A percentile compares a stretch with the other conserved stretches of the same genome.
These are phyloP conservation scores for Fusarium longipes DNA, from an alignment of 2,329 filamentous ascomycete species.

Conservation along the genomic window DNA sequence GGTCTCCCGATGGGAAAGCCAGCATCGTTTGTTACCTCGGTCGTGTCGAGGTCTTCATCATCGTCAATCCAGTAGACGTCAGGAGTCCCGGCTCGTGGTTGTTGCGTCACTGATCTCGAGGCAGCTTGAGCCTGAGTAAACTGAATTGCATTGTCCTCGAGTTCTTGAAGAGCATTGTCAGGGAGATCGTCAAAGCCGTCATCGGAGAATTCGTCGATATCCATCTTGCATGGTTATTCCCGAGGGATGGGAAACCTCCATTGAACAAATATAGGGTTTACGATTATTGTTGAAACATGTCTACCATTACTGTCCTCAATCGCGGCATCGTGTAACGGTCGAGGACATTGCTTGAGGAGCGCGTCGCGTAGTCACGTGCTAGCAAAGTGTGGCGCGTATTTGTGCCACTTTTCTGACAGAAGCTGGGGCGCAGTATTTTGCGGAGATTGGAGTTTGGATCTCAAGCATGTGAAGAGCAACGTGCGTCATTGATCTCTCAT, in stretches of 20 bases:
- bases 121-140: constrained; percentile 61
- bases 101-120: constrained; percentile 41
- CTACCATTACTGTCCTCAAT: neutral
- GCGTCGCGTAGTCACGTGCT: constrained; percentile 50
- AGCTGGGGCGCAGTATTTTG: constrained; percentile 21
- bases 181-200: constrained; percentile 72
- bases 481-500: constrained; percentile 41
- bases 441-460: constrained; percentile 15
- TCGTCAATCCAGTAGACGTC: constrained; percentile 60
- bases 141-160: constrained; percentile 72
- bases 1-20: constrained; percentile 54
- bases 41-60: constrained; percentile 69
- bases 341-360: constrained; percentile 23
- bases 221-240: constrained; percentile 47
- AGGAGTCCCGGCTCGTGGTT: constrained; percentile 45
- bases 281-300: constrained; percentile 10
- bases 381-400: neutral
- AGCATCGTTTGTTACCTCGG: constrained; percentile 65
- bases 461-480: constrained; percentile 42
- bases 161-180: constrained; percentile 67
- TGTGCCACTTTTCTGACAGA: neutral
- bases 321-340: constrained; percentile 18
- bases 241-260: constrained; percentile 30
- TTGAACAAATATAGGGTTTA: constrained; percentile 28
- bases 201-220: constrained; percentile 70